These are phyloP conservation scores for Entomortierella chlamydospora DNA, from an alignment of 192 early-diverging fungal genomes.

Conservation along the genomic window DNA sequence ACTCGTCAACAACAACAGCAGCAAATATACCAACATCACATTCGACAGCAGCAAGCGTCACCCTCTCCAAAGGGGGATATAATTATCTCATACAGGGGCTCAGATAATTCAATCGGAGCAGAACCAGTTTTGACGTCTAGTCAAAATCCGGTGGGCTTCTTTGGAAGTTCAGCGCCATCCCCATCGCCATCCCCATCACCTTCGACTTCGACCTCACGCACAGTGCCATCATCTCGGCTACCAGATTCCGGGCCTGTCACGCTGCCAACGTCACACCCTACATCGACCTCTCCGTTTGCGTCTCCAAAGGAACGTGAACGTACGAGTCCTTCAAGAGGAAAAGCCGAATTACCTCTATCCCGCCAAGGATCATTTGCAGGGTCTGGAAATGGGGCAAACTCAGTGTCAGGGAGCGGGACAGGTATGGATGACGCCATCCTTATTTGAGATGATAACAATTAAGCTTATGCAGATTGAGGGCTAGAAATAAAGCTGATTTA, in stretches of 20 bases:
- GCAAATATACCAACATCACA: neutral
- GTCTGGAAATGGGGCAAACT: neutral
- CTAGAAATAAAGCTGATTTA: neutral
- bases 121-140: neutral
- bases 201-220: neutral
- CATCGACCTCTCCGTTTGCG: neutral
- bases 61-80: constrained; percentile 1
- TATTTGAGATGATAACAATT: constrained; percentile 7
- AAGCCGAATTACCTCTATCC: neutral
- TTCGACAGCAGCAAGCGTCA: constrained; percentile 6
- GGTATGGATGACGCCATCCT: constrained; percentile 36
- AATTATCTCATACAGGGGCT: constrained; percentile 1
- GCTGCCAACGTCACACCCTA: neutral
- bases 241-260: neutral
- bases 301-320: neutral
- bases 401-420: constrained; percentile 15
- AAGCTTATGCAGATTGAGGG: too few species aligned
- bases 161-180: neutral
- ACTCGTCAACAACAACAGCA: too few species aligned
- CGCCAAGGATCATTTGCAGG: constrained; percentile 1
- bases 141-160: neutral
- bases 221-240: too few species aligned
- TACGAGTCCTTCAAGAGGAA: neutral
- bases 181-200: neutral
- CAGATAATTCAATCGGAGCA: constrained; percentile 5